Conservation (phyloP, 2,329 filamentous ascomycete genomes). For the Whalleya microplaca region DNA sequence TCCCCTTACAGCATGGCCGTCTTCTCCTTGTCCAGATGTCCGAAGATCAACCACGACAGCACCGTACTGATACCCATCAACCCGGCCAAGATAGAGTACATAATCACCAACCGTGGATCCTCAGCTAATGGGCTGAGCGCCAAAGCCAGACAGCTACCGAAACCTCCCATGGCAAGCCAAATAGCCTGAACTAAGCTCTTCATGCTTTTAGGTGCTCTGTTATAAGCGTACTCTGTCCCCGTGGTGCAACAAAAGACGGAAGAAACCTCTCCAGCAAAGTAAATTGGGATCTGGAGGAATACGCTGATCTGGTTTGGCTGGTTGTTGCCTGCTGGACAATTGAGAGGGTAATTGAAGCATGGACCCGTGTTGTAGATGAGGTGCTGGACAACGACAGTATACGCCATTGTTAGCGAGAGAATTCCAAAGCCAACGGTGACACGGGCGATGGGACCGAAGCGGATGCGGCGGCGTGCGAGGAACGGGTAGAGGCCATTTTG, state of each 20-base stretch:
- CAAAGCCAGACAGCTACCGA: conserved; percentile 10
- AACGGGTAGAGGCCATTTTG: conserved; percentile 50
- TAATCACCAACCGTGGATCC: conserved; percentile 15
- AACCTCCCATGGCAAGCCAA: conserved; percentile 7
- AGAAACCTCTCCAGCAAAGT: conserved; percentile 43
- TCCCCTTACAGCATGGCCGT: too few species aligned
- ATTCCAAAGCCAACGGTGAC: conserved; percentile 48
- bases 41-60: conserved; percentile 12
- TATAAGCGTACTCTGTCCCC: conserved; percentile 47
- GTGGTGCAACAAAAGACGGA: conserved; percentile 49
- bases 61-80: conserved; percentile 7
- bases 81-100: conserved; percentile 15
- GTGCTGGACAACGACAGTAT: conserved; percentile 53
- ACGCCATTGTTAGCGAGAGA: conserved; percentile 51
- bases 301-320: conserved; percentile 47
- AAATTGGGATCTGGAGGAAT: conserved; percentile 47
- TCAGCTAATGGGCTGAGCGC: conserved; percentile 12
- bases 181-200: conserved; percentile 37
- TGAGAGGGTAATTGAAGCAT: conserved; percentile 46
- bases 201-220: conserved; percentile 46
- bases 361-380: conserved; percentile 51
- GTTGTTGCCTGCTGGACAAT: conserved; percentile 34
- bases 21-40: conserved; percentile 5
- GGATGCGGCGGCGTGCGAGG: conserved; percentile 46
- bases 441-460: conserved; percentile 52